Conservation (phyloP, 345 rosid species). For the Acer yangbiense region DNA sequence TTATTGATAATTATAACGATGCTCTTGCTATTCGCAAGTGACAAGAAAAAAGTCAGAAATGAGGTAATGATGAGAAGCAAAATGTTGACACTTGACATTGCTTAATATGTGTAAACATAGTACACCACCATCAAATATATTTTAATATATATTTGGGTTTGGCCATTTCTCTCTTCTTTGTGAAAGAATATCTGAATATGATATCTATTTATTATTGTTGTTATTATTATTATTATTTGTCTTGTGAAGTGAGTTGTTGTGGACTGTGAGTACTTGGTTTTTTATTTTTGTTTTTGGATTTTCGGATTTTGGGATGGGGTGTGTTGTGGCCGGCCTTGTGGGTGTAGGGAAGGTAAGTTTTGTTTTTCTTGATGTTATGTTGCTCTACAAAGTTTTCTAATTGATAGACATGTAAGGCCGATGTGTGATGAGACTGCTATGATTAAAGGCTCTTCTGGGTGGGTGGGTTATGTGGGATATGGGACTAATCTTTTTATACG, state of each 20-base stretch:
- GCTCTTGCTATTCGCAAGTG: conserved; percentile 31
- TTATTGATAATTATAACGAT: conserved; percentile 16
- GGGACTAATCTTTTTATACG: neutral
- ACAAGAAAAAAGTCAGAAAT: conserved; percentile 36
- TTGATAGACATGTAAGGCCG: no score
- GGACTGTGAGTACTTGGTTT: neutral
- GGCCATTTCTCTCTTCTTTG: neutral
- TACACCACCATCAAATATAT: no score
- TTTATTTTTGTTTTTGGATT: neutral
- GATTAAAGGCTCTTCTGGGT: no score
- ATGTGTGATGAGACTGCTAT: no score
- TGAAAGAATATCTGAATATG: neutral
- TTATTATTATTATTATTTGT: no score
- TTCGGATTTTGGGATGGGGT: neutral
- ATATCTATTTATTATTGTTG: neutral
- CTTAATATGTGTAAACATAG: no score
- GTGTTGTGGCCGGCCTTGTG: no score
- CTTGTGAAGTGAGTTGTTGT: neutral
- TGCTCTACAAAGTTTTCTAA: no score
- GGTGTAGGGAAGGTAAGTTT: neutral
- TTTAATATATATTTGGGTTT: neutral
- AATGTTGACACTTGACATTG: neutral
- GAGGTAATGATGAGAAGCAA: conserved; percentile 30
- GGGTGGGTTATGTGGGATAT: no score
- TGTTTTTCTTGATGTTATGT: no score